A percentile compares a stretch with the other conserved stretches of the same genome.
Evolutionary conservation across 2,329 filamentous ascomycete species (phyloP).

Genomic region (Apiospora pterosperma): DNA sequence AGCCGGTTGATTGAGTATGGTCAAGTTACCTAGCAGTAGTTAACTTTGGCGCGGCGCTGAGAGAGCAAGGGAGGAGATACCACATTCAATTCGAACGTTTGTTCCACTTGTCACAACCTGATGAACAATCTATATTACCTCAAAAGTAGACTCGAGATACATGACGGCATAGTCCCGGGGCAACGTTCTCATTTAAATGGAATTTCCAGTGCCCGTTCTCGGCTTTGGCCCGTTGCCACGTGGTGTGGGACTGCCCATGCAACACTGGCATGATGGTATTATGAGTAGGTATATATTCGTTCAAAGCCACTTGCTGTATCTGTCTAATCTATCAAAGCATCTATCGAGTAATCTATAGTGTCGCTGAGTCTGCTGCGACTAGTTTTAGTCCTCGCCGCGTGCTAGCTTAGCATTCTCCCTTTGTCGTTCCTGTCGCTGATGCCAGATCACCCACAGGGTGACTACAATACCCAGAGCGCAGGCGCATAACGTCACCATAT

Average conservation of each 20-base stretch:
- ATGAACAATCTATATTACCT: not conserved
- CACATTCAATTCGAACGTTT: not conserved
- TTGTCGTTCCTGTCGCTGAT: conserved; percentile 43
- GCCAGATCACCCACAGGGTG: conserved; percentile 67
- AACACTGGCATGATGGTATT: not conserved
- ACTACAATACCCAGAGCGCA: conserved; percentile 67
- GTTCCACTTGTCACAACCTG: not conserved
- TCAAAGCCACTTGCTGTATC: not conserved
- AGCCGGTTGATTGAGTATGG: conserved; percentile 4
- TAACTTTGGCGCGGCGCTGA: not conserved
- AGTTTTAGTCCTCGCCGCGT: not conserved
- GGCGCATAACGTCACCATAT: conserved; percentile 71
- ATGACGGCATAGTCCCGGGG: not conserved
- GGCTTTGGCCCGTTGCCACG: not conserved
- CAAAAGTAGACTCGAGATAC: not conserved
- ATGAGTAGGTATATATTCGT: not conserved
- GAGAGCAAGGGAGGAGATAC: not conserved
- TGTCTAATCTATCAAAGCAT: not conserved
- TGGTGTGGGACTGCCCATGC: not conserved
- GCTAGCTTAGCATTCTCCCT: conserved; percentile 27
- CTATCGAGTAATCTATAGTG: not conserved
- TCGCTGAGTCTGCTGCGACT: not conserved
- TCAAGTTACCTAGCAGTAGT: not conserved
- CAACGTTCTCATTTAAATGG: not conserved
- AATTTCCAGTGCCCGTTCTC: not conserved